phyloP scores from a whole-genome alignment of 129 eudicot species.

The Artemisia tridentata region DNA sequence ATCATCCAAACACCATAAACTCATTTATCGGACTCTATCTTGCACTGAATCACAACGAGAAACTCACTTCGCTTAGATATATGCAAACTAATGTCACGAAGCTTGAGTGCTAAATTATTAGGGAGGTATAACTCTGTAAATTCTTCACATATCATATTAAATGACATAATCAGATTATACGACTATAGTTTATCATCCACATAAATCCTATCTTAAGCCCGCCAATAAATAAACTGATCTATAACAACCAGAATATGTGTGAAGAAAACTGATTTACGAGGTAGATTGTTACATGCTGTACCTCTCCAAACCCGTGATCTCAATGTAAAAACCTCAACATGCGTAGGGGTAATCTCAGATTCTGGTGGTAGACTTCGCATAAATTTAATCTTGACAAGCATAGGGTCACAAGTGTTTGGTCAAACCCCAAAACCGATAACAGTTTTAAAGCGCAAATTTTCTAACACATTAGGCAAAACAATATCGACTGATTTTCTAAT shows the following conservation, averaged over 20 bases:
- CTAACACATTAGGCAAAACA: too few relatives aligned
- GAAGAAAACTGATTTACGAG: too few relatives aligned
- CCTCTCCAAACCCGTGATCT: too few relatives aligned
- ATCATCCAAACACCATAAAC: background rate
- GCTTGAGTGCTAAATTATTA: background rate
- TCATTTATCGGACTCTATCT: background rate
- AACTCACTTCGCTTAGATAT: constrained; percentile 20
- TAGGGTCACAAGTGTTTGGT: too few relatives aligned
- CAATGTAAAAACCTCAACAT: too few relatives aligned
- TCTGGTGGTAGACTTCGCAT: too few relatives aligned
- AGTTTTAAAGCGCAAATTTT: too few relatives aligned
- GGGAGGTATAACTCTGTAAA: background rate
- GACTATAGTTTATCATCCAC: background rate
- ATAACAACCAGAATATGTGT: background rate
- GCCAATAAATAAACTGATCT: background rate
- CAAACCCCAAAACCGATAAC: too few relatives aligned
- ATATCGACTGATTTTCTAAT: too few relatives aligned
- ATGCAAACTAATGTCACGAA: background rate
- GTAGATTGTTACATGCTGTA: too few relatives aligned
- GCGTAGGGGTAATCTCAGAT: background rate
- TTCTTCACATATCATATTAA: background rate
- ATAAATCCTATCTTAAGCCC: background rate
- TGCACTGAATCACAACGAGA: background rate
- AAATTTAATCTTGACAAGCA: too few relatives aligned
- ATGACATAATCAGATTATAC: background rate